Conservation (phyloP, 768 basidiomycete genomes). For the Fistulinella prunicolor region DNA sequence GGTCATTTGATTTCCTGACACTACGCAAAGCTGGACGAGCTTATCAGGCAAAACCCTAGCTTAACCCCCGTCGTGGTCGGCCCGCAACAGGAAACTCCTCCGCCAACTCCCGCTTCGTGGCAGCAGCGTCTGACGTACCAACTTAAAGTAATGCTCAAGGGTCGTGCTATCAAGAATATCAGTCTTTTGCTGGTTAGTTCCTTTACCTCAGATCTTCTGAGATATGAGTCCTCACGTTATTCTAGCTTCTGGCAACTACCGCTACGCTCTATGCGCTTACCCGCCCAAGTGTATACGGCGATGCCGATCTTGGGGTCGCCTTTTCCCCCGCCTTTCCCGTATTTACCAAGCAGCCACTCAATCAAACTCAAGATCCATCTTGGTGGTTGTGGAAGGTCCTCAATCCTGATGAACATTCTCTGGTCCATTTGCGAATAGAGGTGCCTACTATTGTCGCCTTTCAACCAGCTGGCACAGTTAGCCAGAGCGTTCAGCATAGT, state of each 20-base stretch:
- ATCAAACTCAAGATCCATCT: slow-evolving; percentile 46
- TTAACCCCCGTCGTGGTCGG: slow-evolving; percentile 44
- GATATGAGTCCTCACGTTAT: slow-evolving; percentile 2
- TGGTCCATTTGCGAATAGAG: slow-evolving; percentile 79
- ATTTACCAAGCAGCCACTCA: slow-evolving; percentile 30
- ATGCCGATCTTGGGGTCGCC: slow-evolving; percentile 19
- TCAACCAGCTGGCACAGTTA: slow-evolving; percentile 37
- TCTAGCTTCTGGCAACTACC: slow-evolving; percentile 73
- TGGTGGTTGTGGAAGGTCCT: slow-evolving; percentile 74
- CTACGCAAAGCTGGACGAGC: slow-evolving; percentile 67
- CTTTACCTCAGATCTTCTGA: neutral
- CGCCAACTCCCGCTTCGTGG: slow-evolving; percentile 27
- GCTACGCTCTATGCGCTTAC: slow-evolving; percentile 74
- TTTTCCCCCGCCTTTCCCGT: slow-evolving; percentile 29
- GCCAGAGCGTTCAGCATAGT: slow-evolving; percentile 28
- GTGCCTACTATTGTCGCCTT: slow-evolving; percentile 76
- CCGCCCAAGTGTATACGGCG: slow-evolving; percentile 41
- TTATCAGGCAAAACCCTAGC: slow-evolving; percentile 69
- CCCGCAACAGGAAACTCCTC: slow-evolving; percentile 22
- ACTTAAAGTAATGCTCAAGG: slow-evolving; percentile 48
- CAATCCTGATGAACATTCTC: slow-evolving; percentile 61
- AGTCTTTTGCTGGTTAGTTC: slow-evolving; percentile 72
- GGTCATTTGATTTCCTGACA: slow-evolving; percentile 10
- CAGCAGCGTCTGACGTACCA: slow-evolving; percentile 27
- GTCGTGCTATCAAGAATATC: slow-evolving; percentile 72